Conservation (phyloP, 1,284 basidiomycete species). For the Caloboletus inedulis region DNA sequence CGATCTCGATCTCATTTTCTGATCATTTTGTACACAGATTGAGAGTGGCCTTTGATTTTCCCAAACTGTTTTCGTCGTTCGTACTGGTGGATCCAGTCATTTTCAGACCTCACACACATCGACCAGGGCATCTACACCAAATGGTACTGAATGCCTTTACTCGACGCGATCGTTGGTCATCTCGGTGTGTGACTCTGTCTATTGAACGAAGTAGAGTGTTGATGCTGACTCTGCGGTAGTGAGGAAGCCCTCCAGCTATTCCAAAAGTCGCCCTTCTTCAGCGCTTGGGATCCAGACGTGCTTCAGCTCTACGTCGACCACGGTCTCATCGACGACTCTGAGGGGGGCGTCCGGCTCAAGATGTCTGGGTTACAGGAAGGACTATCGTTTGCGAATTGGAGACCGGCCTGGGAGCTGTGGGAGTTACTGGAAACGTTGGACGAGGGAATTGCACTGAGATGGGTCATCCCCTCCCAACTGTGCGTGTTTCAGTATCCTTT, state of each 20-base stretch:
- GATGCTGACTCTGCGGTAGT: conserved; percentile 34
- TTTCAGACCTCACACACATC: conserved; percentile 27
- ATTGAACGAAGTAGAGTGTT: not conserved
- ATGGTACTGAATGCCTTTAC: conserved; percentile 50
- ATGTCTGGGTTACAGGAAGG: conserved; percentile 60
- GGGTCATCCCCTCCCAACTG: conserved; percentile 56
- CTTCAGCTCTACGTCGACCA: conserved; percentile 68
- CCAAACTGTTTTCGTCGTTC: conserved; percentile 69
- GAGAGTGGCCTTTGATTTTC: conserved; percentile 59
- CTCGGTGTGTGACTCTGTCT: conserved; percentile 40
- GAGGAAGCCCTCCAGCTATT: conserved; percentile 60
- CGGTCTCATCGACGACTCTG: conserved; percentile 43
- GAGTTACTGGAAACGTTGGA: conserved; percentile 46
- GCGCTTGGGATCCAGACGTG: conserved; percentile 67
- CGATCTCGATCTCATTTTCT: not conserved
- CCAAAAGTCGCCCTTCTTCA: conserved; percentile 64
- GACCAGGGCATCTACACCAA: conserved; percentile 9
- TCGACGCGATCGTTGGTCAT: conserved; percentile 64
- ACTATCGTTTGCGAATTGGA: conserved; percentile 47
- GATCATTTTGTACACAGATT: conserved; percentile 35
- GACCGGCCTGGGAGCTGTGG: conserved; percentile 44
- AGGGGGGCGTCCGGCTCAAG: conserved; percentile 52
- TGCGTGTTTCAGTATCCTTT: conserved; percentile 10
- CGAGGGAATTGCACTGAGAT: conserved; percentile 47
- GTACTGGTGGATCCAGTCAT: conserved; percentile 83